phyloP scores from a whole-genome alignment of 768 basidiomycete genomes.

The Amanita fuliginea region DNA sequence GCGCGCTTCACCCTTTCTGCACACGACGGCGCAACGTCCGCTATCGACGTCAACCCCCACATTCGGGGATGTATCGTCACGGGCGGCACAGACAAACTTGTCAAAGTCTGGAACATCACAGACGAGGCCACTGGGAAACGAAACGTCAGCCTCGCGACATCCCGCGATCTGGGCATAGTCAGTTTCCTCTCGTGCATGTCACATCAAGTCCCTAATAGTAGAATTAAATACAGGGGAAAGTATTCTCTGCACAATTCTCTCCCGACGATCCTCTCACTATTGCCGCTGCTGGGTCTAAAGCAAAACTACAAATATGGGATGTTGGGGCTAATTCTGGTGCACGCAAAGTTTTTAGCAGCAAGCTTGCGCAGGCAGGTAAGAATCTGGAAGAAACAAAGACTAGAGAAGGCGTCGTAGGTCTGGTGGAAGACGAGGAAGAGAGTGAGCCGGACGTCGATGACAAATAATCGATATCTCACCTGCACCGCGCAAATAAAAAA shows the following conservation, averaged over 20 bases:
- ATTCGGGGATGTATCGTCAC: conserved; percentile 87
- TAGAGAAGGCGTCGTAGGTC: conserved; percentile 48
- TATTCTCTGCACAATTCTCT: conserved; percentile 85
- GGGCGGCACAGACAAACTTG: conserved; percentile 89
- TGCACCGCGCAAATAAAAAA: not conserved
- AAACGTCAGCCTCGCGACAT: conserved; percentile 74
- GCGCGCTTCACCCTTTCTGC: conserved; percentile 85
- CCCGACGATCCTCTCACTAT: conserved; percentile 92
- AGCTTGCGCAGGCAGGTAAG: conserved; percentile 65
- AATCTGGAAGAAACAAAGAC: conserved; percentile 50
- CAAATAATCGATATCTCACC: not conserved
- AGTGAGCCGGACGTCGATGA: conserved; percentile 37
- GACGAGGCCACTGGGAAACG: conserved; percentile 58
- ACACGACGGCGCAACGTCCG: conserved; percentile 84
- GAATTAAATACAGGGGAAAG: conserved; percentile 64
- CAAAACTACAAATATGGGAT: conserved; percentile 94
- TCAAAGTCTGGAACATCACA: conserved; percentile 91
- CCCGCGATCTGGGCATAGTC: conserved; percentile 87
- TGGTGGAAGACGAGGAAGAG: conserved; percentile 62
- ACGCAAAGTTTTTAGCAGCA: conserved; percentile 71
- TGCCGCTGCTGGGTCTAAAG: conserved; percentile 91
- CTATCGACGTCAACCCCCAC: conserved; percentile 85
- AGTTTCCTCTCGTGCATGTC: conserved; percentile 11
- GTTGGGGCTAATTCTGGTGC: conserved; percentile 75
- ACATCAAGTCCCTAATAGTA: not conserved